Conservation (phyloP, 1,284 basidiomycete genomes). For the Cryptococcus wingfieldii region DNA sequence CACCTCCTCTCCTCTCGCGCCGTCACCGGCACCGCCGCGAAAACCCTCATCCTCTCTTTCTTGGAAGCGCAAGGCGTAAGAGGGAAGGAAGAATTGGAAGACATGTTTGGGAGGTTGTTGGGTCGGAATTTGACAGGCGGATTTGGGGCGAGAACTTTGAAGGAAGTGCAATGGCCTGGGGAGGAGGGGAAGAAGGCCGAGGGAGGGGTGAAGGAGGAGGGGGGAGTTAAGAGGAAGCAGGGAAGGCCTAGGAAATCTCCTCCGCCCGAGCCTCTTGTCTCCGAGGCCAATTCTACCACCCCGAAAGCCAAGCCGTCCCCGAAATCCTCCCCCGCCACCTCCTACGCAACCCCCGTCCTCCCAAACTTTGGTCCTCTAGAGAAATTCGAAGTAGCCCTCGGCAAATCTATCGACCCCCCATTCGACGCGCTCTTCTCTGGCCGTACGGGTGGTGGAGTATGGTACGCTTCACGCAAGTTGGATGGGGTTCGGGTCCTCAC, state of each 20-base stretch:
- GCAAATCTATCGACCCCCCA: slow-evolving; percentile 27
- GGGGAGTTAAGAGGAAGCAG: neutral
- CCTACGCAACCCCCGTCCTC: slow-evolving; percentile 7
- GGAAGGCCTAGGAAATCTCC: neutral
- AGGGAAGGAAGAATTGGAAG: slow-evolving; percentile 8
- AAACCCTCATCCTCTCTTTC: slow-evolving; percentile 17
- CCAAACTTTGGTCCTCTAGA: slow-evolving; percentile 4
- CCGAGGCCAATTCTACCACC: neutral
- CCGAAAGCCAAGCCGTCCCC: neutral
- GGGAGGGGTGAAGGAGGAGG: too few relatives aligned
- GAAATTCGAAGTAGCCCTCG: slow-evolving; percentile 33
- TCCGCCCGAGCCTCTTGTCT: neutral
- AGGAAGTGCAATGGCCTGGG: slow-evolving; percentile 21
- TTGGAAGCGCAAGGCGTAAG: slow-evolving; percentile 11
- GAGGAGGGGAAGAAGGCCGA: neutral
- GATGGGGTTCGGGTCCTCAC: slow-evolving; percentile 43
- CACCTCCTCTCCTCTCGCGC: slow-evolving; percentile 9
- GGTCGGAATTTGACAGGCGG: slow-evolving; percentile 39
- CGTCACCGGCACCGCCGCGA: slow-evolving; percentile 23
- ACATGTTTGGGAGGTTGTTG: slow-evolving; percentile 32
- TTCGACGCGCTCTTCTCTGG: slow-evolving; percentile 20
- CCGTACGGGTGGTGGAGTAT: slow-evolving; percentile 6
- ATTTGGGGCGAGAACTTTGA: slow-evolving; percentile 28
- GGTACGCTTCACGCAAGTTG: slow-evolving; percentile 45
- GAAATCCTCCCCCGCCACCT: neutral